Conservation (phyloP, 202 grass and related monocot species). For the Setaria viridis region DNA sequence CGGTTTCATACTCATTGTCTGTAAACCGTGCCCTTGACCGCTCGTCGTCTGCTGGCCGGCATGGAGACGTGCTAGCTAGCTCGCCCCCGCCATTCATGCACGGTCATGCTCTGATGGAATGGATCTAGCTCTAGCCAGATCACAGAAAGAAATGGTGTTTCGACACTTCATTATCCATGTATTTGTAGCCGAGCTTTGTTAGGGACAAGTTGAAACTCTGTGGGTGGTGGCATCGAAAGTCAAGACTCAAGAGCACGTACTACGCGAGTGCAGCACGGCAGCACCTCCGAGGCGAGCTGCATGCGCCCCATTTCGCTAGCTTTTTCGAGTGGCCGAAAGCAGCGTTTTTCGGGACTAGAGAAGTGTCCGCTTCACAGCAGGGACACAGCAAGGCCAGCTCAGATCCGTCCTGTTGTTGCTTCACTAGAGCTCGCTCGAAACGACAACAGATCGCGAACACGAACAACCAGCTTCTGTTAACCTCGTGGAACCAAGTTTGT, state of each 20-base stretch:
- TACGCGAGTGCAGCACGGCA: not conserved
- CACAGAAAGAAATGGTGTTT: not conserved
- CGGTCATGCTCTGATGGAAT: not conserved
- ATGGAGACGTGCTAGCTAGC: not conserved
- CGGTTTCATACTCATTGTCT: not conserved
- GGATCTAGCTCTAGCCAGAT: not conserved
- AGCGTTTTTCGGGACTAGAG: slow-evolving; percentile 43
- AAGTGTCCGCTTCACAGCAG: slow-evolving; percentile 45
- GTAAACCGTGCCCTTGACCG: not conserved
- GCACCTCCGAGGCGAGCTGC: not conserved
- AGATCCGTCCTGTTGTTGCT: not conserved
- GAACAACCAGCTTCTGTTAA: too few relatives aligned
- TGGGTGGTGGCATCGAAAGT: too few relatives aligned
- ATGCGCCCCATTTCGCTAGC: slow-evolving; percentile 2
- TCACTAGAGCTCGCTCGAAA: too few relatives aligned
- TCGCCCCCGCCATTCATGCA: not conserved
- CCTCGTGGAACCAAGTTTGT: too few relatives aligned
- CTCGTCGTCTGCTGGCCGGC: not conserved
- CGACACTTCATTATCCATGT: too few relatives aligned
- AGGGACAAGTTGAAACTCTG: too few relatives aligned
- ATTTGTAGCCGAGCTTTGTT: too few relatives aligned
- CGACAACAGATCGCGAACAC: too few relatives aligned
- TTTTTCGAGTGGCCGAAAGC: slow-evolving; percentile 31
- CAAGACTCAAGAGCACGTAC: too few relatives aligned
- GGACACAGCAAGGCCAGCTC: slow-evolving; percentile 4